These are phyloP conservation scores for Sporothrix protearum DNA, from an alignment of 2,329 filamentous ascomycete genomes.

Conservation along the genomic window DNA sequence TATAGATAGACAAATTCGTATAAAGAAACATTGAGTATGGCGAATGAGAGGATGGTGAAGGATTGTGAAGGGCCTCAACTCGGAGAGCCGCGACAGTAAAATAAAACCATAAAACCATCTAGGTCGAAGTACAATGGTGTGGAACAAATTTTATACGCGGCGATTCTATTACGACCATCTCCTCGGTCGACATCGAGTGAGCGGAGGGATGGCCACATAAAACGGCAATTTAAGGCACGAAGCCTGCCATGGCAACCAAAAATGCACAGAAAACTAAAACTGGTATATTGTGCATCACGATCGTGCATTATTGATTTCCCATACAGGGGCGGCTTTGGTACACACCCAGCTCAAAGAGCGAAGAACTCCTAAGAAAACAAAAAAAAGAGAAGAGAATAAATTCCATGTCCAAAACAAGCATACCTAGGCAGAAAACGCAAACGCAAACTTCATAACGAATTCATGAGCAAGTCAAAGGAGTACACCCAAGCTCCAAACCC, in stretches of 20 bases:
- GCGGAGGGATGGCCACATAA: background rate
- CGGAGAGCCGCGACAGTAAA: background rate
- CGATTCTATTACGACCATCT: background rate
- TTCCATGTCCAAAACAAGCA: background rate
- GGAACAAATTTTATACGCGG: background rate
- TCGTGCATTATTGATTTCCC: conserved; percentile 4
- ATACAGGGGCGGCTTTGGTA: background rate
- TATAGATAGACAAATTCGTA: too few species aligned
- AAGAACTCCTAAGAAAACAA: background rate
- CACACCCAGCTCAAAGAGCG: background rate
- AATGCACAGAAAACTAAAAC: background rate
- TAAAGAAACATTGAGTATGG: too few species aligned
- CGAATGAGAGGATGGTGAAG: too few species aligned
- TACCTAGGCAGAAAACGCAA: background rate
- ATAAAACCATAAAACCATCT: background rate
- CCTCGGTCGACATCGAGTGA: background rate
- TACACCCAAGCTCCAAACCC: background rate
- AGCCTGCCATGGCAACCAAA: too few species aligned
- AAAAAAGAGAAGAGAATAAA: background rate
- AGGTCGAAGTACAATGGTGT: background rate
- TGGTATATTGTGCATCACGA: background rate
- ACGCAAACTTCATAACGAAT: background rate
- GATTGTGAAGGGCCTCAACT: background rate
- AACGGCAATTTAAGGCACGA: background rate
- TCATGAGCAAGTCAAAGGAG: background rate